Conservation (phyloP, 441 rosid genomes). For the Gossypium laxum region DNA sequence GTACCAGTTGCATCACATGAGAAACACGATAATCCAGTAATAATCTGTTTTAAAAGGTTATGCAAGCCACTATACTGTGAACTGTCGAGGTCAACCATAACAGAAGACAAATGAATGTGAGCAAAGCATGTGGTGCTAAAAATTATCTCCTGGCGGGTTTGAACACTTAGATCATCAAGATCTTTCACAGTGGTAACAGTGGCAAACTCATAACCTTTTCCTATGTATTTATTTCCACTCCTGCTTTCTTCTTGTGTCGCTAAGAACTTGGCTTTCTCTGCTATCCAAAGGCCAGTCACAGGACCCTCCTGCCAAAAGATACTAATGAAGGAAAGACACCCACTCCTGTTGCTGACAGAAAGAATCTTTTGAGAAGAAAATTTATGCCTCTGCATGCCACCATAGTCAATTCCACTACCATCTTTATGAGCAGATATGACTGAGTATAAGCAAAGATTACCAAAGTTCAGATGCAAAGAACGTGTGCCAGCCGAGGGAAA, state of each 20-base stretch:
- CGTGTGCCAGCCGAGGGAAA: slow-evolving; percentile 32
- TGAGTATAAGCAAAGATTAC: slow-evolving; percentile 51
- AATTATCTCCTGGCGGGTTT: slow-evolving; percentile 52
- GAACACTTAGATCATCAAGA: slow-evolving; percentile 46
- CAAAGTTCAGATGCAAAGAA: slow-evolving; percentile 49
- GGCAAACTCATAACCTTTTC: slow-evolving; percentile 63
- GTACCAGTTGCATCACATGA: slow-evolving; percentile 23
- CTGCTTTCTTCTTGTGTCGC: slow-evolving; percentile 52
- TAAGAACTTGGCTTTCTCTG: slow-evolving; percentile 65
- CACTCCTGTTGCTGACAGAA: slow-evolving; percentile 37
- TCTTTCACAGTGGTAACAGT: slow-evolving; percentile 42
- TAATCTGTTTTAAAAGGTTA: slow-evolving; percentile 45
- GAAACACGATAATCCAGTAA: slow-evolving; percentile 32
- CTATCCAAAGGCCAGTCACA: slow-evolving; percentile 57
- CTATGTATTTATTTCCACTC: slow-evolving; percentile 35
- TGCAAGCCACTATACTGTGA: slow-evolving; percentile 41
- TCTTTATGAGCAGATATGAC: slow-evolving; percentile 36
- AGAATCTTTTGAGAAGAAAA: slow-evolving; percentile 47
- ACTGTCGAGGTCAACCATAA: slow-evolving; percentile 35
- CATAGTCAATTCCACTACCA: slow-evolving; percentile 27
- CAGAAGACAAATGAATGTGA: slow-evolving; percentile 39
- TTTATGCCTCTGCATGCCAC: slow-evolving; percentile 23
- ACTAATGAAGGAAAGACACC: slow-evolving; percentile 49
- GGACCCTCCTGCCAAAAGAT: slow-evolving; percentile 73
- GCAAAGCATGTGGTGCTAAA: slow-evolving; percentile 55